Percentiles rank a stretch among this genome's conserved stretches.
phyloP scores from a whole-genome alignment of 164 flowering plant species.

The Macadamia integrifolia region DNA sequence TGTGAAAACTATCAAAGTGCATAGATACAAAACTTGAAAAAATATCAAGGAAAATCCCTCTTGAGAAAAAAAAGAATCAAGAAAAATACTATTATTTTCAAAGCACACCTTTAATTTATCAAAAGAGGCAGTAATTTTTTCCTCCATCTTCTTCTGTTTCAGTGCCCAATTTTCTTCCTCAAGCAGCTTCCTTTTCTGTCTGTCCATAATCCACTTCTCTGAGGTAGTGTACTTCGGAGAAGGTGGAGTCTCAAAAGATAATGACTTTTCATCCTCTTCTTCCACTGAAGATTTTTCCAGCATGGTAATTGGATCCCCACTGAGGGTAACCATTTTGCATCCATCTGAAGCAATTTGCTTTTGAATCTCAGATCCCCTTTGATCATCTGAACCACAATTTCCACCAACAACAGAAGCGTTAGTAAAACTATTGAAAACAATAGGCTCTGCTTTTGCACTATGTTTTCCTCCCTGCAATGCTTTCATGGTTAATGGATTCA shows the following conservation, averaged over 20 bases:
- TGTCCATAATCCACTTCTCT: slow-evolving; percentile 83
- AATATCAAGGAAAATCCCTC: no score
- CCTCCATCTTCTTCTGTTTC: slow-evolving; percentile 65
- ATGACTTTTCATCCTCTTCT: slow-evolving; percentile 38
- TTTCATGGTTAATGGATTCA: slow-evolving; percentile 19
- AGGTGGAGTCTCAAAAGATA: slow-evolving; percentile 29
- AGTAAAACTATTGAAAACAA: slow-evolving; percentile 4
- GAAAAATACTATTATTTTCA: not conserved
- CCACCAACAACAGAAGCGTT: slow-evolving; percentile 2
- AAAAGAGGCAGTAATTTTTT: slow-evolving; percentile 51
- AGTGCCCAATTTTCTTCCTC: slow-evolving; percentile 52
- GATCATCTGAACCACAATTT: slow-evolving; percentile 17
- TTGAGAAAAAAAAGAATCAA: not conserved
- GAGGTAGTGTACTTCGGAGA: slow-evolving; percentile 70
- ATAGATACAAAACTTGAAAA: no score
- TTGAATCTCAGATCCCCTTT: slow-evolving; percentile 22
- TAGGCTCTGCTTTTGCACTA: slow-evolving; percentile 7
- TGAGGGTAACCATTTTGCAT: slow-evolving; percentile 16
- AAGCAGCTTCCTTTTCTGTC: slow-evolving; percentile 52
- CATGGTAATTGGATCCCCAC: slow-evolving; percentile 11
- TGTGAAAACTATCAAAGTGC: no score
- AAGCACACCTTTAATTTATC: slow-evolving; percentile 65
- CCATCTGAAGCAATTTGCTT: slow-evolving; percentile 23
- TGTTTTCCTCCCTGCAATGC: slow-evolving; percentile 29
- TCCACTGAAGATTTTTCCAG: slow-evolving; percentile 26